A percentile compares a stretch with the other conserved stretches of the same genome.
Evolutionary conservation across 441 rosid genomes (phyloP).

Genomic region (Erodium moschatum): DNA sequence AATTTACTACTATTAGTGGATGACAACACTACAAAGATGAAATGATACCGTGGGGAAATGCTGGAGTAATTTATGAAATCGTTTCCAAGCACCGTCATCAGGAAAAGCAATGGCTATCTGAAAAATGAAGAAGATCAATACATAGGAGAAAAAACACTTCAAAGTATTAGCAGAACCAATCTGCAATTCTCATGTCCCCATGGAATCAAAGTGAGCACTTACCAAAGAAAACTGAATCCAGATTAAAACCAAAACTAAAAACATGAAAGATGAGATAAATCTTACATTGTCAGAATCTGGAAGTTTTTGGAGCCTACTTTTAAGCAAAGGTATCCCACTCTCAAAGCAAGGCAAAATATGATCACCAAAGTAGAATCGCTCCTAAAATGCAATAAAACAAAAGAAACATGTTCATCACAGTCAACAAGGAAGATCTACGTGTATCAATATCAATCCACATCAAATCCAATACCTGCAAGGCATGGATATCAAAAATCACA

Average conservation of each 20-base stretch:
- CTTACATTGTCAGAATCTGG: slow-evolving; percentile 91
- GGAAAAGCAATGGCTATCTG: slow-evolving; percentile 98
- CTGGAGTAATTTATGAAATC: slow-evolving; percentile 89
- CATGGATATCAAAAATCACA: slow-evolving; percentile 91
- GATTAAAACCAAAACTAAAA: background rate
- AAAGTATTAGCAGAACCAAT: background rate
- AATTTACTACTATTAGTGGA: background rate
- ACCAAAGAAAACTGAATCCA: no score
- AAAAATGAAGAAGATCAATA: slow-evolving; percentile 17
- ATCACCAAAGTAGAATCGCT: slow-evolving; percentile 92
- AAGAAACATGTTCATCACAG: background rate
- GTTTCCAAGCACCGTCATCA: slow-evolving; percentile 97
- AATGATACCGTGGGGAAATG: slow-evolving; percentile 75
- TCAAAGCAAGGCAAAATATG: slow-evolving; percentile 78
- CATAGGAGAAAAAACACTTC: background rate
- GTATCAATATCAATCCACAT: background rate
- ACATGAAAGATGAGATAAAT: background rate
- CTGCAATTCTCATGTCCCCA: background rate
- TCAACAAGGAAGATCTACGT: background rate
- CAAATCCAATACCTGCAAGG: slow-evolving; percentile 50
- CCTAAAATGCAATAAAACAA: slow-evolving; percentile 33
- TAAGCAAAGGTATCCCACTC: slow-evolving; percentile 90
- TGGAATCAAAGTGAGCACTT: background rate
- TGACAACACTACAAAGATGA: background rate
- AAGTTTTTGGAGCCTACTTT: slow-evolving; percentile 61